Percentiles rank a stretch among this genome's conserved stretches.
phyloP scores from a whole-genome alignment of 2,329 filamentous ascomycete species.

The Aspergillus uvarum region DNA sequence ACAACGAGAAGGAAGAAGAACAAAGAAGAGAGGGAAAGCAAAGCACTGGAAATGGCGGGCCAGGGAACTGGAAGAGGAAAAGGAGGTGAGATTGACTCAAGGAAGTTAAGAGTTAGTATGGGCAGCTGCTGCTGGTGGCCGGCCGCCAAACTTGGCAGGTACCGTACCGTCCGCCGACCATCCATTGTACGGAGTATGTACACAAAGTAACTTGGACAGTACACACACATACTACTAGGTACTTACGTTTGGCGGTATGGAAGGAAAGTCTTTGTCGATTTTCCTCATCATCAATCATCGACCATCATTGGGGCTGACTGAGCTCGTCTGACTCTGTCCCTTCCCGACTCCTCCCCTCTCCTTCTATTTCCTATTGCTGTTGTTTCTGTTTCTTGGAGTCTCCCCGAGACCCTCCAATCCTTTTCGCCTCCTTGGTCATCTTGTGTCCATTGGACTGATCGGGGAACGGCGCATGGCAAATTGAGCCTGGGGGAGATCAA shows the following conservation, averaged over 20 bases:
- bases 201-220: too few relatives aligned
- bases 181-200: too few relatives aligned
- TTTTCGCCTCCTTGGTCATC: too few relatives aligned
- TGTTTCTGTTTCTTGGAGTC: not conserved
- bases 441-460: too few relatives aligned
- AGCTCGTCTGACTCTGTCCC: not conserved
- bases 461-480: too few relatives aligned
- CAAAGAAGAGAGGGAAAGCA: conserved; percentile 5
- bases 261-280: not conserved
- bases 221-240: too few relatives aligned
- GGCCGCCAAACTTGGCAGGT: conserved; percentile 8
- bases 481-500: not conserved
- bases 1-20: not conserved
- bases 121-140: conserved; percentile 6
- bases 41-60: not conserved
- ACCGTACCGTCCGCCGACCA: not conserved
- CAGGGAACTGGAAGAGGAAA: not conserved
- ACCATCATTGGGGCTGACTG: not conserved
- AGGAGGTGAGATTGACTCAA: conserved; percentile 2
- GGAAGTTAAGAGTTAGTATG: too few relatives aligned
- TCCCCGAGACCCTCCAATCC: too few relatives aligned
- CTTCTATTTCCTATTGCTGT: not conserved
- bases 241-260: too few relatives aligned
- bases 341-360: not conserved
- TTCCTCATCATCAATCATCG: not conserved